Percentiles rank a stretch among this genome's conserved stretches.
Evolutionary conservation across 1,284 basidiomycete species (phyloP).

Genomic region (Tilletia caries): DNA sequence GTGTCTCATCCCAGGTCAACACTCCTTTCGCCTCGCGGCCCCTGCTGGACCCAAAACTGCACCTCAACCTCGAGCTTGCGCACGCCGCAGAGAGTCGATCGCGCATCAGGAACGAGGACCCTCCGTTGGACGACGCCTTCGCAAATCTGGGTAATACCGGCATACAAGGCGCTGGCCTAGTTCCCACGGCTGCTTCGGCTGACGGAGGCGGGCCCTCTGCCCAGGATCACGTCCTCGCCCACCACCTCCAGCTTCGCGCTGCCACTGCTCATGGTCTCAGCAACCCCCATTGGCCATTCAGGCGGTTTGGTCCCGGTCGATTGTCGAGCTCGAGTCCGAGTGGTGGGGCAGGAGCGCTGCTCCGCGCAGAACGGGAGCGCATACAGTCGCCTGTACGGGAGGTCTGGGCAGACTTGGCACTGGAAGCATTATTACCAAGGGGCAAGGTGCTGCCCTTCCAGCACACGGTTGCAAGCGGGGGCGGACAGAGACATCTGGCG

Average conservation of each 20-base stretch:
- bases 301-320: slow-evolving; percentile 32
- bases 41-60: slow-evolving; percentile 23
- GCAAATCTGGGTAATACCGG: slow-evolving; percentile 14
- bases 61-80: slow-evolving; percentile 17
- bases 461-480: not conserved
- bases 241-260: slow-evolving; percentile 22
- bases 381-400: slow-evolving; percentile 26
- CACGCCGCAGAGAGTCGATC: slow-evolving; percentile 8
- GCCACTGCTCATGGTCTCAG: slow-evolving; percentile 22
- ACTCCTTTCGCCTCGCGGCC: slow-evolving; percentile 22
- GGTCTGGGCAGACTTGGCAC: slow-evolving; percentile 42
- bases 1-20: slow-evolving; percentile 19
- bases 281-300: slow-evolving; percentile 36
- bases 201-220: slow-evolving; percentile 13
- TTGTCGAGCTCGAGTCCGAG: slow-evolving; percentile 25
- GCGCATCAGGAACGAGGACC: slow-evolving; percentile 10
- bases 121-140: slow-evolving; percentile 15
- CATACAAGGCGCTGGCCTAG: slow-evolving; percentile 9
- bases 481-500: not conserved
- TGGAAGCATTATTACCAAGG: slow-evolving; percentile 34
- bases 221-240: slow-evolving; percentile 18
- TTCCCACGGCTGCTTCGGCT: not conserved
- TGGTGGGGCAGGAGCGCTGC: slow-evolving; percentile 21
- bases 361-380: slow-evolving; percentile 28
- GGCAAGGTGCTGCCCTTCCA: slow-evolving; percentile 11